phyloP scores from a whole-genome alignment of 163 green algal species.

The Dunaliella salina region DNA sequence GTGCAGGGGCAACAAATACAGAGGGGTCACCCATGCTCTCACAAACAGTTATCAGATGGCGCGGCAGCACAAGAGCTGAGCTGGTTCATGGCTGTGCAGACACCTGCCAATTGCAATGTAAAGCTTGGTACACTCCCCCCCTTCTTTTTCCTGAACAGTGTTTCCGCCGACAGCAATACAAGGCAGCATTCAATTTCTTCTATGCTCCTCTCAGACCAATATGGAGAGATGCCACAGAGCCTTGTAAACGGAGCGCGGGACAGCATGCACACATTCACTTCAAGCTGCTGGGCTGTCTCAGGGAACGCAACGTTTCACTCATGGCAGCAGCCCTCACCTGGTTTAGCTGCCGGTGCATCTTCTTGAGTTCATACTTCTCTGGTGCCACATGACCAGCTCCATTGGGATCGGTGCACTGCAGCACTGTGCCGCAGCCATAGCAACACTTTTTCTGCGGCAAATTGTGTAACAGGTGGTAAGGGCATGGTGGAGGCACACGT shows the following conservation, averaged over 20 bases:
- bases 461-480: no score
- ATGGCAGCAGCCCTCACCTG: conserved; percentile 28
- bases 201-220: not conserved
- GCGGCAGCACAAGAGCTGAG: no score
- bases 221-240: not conserved
- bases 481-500: no score
- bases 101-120: no score
- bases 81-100: no score
- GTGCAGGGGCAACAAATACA: no score
- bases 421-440: conserved; percentile 75
- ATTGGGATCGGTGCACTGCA: conserved; percentile 56
- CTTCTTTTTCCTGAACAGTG: no score
- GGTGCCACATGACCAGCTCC: conserved; percentile 61
- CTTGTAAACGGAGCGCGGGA: not conserved
- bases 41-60: no score
- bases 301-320: conserved; percentile 8
- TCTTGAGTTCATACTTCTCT: conserved; percentile 58
- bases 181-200: not conserved
- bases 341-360: conserved; percentile 55
- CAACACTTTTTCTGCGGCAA: conserved; percentile 49
- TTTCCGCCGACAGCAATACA: not conserved
- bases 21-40: no score
- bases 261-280: not conserved
- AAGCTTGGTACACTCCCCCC: no score
- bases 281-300: not conserved